These are phyloP conservation scores for Salvia splendens DNA, from an alignment of 257 asterid genomes.

Conservation along the genomic window DNA sequence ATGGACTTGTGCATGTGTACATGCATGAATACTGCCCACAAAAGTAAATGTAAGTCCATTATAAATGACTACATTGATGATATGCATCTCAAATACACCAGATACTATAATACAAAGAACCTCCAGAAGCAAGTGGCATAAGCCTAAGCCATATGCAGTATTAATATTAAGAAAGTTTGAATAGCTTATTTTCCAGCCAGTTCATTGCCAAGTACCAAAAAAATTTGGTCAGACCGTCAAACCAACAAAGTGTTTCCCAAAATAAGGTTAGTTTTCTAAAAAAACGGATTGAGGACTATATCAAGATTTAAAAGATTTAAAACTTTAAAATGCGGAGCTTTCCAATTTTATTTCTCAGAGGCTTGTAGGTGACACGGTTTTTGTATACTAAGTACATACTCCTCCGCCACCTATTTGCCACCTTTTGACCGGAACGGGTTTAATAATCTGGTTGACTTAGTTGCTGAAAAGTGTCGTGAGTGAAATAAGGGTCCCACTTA, in stretches of 20 bases:
- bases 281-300: background rate
- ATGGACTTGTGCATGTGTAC: background rate
- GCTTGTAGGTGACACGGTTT: slow-evolving; percentile 6
- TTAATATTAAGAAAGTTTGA: background rate
- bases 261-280: background rate
- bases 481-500: too few relatives aligned
- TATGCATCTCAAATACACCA: slow-evolving; percentile 20
- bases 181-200: slow-evolving; percentile 5
- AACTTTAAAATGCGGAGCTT: background rate
- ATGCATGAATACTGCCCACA: slow-evolving; percentile 4
- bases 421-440: too few relatives aligned
- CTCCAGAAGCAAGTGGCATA: slow-evolving; percentile 11
- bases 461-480: too few relatives aligned
- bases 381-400: background rate
- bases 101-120: slow-evolving; percentile 3
- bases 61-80: slow-evolving; percentile 18
- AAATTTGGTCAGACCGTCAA: slow-evolving; percentile 12
- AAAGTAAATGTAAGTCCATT: slow-evolving; percentile 17
- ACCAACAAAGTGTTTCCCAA: slow-evolving; percentile 4
- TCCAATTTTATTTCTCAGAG: slow-evolving; percentile 11
- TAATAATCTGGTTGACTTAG: too few relatives aligned
- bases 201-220: slow-evolving; percentile 11
- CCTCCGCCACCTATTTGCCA: too few relatives aligned
- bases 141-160: background rate
- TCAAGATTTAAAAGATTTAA: slow-evolving; percentile 18